Conservation (phyloP, 768 basidiomycete genomes). For the Trametes cinnabarina region DNA sequence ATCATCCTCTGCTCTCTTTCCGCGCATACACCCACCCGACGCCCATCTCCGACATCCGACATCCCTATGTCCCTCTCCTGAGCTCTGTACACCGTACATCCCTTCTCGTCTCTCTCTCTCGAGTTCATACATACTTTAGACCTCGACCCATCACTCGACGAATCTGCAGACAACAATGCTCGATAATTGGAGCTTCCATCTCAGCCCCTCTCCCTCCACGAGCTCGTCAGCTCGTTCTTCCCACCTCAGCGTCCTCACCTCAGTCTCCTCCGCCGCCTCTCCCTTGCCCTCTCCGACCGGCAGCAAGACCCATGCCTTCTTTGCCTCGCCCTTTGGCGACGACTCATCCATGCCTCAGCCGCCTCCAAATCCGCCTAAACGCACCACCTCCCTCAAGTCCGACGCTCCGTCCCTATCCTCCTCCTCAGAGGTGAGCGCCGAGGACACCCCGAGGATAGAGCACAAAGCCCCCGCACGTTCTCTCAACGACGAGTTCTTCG, state of each 20-base stretch:
- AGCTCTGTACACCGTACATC: neutral
- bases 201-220: conserved; percentile 24
- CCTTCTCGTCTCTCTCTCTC: neutral
- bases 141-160: neutral
- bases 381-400: conserved; percentile 14
- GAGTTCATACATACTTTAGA: neutral
- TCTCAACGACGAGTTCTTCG: conserved; percentile 29
- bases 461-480: conserved; percentile 23
- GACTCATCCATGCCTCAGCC: conserved; percentile 45
- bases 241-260: conserved; percentile 27
- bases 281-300: conserved; percentile 29
- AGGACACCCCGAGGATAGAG: conserved; percentile 22
- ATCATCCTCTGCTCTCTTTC: neutral
- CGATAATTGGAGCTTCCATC: conserved; percentile 25
- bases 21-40: conserved; percentile 1
- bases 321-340: conserved; percentile 45
- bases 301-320: conserved; percentile 31
- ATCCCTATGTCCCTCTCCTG: neutral
- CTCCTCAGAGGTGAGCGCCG: conserved; percentile 16
- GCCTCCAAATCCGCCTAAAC: conserved; percentile 29
- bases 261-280: conserved; percentile 20
- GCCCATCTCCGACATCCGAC: neutral
- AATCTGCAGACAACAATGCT: conserved; percentile 18
- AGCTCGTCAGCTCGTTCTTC: conserved; percentile 25
- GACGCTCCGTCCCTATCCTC: neutral